These are phyloP conservation scores for Xylaria sp. DNA, from an alignment of 2,329 filamentous ascomycete genomes.

Conservation along the genomic window DNA sequence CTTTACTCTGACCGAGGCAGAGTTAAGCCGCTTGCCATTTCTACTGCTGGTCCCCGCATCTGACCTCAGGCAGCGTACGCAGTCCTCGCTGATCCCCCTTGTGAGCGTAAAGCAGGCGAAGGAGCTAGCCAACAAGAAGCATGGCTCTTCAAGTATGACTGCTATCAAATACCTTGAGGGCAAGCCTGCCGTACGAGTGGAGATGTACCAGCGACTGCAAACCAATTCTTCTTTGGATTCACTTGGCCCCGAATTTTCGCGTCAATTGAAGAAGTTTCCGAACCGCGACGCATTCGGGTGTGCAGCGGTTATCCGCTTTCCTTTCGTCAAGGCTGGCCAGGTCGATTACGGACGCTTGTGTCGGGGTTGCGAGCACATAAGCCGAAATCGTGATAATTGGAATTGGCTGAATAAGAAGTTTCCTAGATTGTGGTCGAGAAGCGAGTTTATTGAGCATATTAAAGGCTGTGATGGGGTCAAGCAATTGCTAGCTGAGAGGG, in stretches of 20 bases:
- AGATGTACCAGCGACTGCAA: conserved; percentile 29
- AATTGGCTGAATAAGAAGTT: conserved; percentile 22
- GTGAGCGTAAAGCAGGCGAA: conserved; percentile 41
- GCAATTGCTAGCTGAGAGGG: conserved; percentile 6
- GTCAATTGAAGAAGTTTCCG: conserved; percentile 26
- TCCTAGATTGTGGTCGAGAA: conserved; percentile 30
- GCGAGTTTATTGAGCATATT: conserved; percentile 33
- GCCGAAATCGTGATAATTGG: neutral
- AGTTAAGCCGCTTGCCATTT: neutral
- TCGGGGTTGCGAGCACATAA: conserved; percentile 32
- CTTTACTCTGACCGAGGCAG: neutral
- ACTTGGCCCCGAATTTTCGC: conserved; percentile 33
- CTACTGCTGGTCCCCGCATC: conserved; percentile 33
- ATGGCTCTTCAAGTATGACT: conserved; percentile 30
- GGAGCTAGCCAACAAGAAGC: conserved; percentile 35
- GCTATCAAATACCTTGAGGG: conserved; percentile 13
- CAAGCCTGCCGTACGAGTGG: conserved; percentile 4
- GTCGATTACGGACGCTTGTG: conserved; percentile 34
- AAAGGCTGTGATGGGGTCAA: conserved; percentile 33
- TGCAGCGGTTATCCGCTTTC: conserved; percentile 38
- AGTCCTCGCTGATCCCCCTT: conserved; percentile 27
- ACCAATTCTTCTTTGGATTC: conserved; percentile 32
- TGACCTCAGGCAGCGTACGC: conserved; percentile 20
- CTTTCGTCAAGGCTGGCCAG: conserved; percentile 29
- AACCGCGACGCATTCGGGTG: conserved; percentile 35